Evolutionary conservation across 116 monocot species (phyloP), one percentile per base, ranked within the genome.

Genomic region (Iris pallida): DNA sequence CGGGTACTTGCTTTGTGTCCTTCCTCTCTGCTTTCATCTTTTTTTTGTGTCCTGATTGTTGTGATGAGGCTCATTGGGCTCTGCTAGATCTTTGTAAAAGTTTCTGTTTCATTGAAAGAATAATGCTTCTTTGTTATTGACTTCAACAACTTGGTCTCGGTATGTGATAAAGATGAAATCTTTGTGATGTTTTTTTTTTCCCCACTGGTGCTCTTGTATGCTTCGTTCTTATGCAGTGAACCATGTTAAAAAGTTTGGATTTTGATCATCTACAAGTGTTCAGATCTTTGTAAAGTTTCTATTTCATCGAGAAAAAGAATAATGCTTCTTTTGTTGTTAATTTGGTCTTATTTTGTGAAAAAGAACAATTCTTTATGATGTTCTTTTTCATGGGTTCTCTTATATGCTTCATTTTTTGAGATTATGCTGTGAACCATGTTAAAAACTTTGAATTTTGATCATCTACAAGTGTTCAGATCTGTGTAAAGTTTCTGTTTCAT

Each of bases 291-390:
- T 7, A 51, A 65, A 65, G 20, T 16, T 65, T 51, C 30, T 20
- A 4, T 6, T 20, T 51, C 51, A 49, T 48, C 30, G 0, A 14
- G 49, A 9, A 65, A 52, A 65, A 49, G 20, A 49, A 7, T 8
- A 65, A 49, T 52, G 65, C 49, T n/a, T 65, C 65, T 65, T 65
- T 10, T 65, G n/a, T 5, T 49, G 47, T 65, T 30, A 16, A 20
- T 14, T 8, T 65, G 47, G 20, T 20, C 14, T 12, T 20, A 49
- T 5, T 51, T 49, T 65, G 13, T 20, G 8, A 13, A 51, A 49
- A 65, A 49, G 48, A 65, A 49, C 2, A 13, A 45, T 49, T 65
- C 15, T 65, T 65, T 47, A 4, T 65, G 51, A 51, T 20, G 18
- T 6, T 14, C 4, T 48, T 48, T 9, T 6, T 6, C 5, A 4